phyloP scores from a whole-genome alignment of 176 grass and related monocot genomes.

The Oryza glumipatula region DNA sequence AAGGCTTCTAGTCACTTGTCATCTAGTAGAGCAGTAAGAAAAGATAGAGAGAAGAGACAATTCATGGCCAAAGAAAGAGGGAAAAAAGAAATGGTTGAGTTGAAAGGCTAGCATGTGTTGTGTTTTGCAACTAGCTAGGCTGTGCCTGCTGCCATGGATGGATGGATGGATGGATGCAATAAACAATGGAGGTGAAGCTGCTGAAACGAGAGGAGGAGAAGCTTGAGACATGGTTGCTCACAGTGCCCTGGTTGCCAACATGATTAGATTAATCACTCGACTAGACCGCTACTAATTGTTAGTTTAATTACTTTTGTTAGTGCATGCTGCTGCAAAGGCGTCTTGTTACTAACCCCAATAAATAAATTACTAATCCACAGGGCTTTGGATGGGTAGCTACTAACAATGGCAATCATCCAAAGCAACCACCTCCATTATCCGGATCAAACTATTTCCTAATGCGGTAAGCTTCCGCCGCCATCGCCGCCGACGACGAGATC shows the following conservation, averaged over 20 bases:
- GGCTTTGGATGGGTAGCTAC: not conserved
- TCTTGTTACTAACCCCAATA: conserved; percentile 4
- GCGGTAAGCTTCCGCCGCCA: conserved; percentile 35
- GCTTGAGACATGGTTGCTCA: conserved; percentile 51
- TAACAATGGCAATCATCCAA: conserved; percentile 51
- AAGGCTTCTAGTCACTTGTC: conserved; percentile 46
- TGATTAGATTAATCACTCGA: not conserved
- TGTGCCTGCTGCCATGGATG: not conserved
- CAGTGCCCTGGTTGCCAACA: conserved; percentile 51
- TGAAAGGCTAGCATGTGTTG: conserved; percentile 24
- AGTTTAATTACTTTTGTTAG: conserved; percentile 19
- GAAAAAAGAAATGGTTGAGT: conserved; percentile 13
- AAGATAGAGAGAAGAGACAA: not conserved
- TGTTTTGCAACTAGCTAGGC: not conserved
- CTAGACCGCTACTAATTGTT: conserved; percentile 10
- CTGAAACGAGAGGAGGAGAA: conserved; percentile 47
- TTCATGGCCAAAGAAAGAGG: not conserved
- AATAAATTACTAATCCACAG: conserved; percentile 21
- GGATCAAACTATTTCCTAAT: conserved; percentile 44
- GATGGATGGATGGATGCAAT: not conserved
- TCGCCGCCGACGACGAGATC: too few relatives aligned
- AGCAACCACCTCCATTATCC: conserved; percentile 37
- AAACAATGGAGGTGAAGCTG: conserved; percentile 13
- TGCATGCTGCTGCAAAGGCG: conserved; percentile 29
- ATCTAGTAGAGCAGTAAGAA: conserved; percentile 25